Base-by-base conservation (phyloP, 768 basidiomycete genomes). In the Clavaria fumosa region DNA sequence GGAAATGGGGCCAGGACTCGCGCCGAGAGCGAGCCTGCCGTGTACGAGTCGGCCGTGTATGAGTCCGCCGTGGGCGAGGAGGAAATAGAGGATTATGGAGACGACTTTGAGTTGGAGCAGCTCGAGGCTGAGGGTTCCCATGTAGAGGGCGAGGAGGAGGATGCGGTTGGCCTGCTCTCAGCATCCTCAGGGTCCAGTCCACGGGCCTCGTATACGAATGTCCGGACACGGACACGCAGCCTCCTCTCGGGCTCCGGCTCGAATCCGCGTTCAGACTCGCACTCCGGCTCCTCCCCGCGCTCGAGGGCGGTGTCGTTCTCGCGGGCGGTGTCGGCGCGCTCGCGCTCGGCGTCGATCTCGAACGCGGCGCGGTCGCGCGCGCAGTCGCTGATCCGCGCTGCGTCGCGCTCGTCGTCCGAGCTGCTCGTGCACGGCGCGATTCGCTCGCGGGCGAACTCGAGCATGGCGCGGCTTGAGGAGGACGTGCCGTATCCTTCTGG, bases 391-490 rank as follows among this genome's bases (percentile, higher is more conserved):
- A 69, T 84, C 41, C 76, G 79, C 42, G 66, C 67, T 35, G 76
- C 75, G 0, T 75, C 74, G 5, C 60, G 68, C 24, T 71, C 71
- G 0, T n/a, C n/a, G n/a, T 77, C 74, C 20, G 47, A 78, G 26
- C 75, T 75, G 22, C 61, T 71, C 9, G 70, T 73, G 12, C 63
- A 64, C 42, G 53, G 52, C 3, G 62, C 61, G 3, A 53, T 58
- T 17, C 63, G 71, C 27, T 63, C 66, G 18, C 66, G 75, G 14
- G 63, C 76, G 23, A 72, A 75, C 45, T 77, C 76, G n/a, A 72
- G 72, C n/a, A 71, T 73, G 65, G 72, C 69, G 4, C 57, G 77
- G 40, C 59, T 79, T n/a, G 71, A 75, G 43, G 75, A 76, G 39
- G 71, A 71, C 33, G 18, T 42, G n/a, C 24, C 21, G 24, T 59